A percentile compares a stretch with the other conserved stretches of the same genome.
These are phyloP conservation scores for Erodium moschatum DNA, from an alignment of 441 rosid genomes.

Conservation along the genomic window DNA sequence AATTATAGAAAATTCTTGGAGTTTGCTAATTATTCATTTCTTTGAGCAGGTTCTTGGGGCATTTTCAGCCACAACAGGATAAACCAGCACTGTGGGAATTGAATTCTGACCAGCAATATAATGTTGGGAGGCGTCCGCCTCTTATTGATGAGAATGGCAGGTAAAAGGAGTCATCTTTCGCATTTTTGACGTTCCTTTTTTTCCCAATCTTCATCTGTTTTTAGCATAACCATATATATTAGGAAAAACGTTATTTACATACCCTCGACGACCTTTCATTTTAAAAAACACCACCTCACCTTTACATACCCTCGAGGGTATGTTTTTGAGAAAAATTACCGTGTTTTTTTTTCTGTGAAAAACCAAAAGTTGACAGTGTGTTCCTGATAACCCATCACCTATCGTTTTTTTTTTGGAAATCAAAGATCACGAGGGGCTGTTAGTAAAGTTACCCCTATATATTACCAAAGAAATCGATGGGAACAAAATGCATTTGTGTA, in stretches of 20 bases:
- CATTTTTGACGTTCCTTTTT: neutral
- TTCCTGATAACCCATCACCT: too few relatives aligned
- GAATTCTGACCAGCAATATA: constrained; percentile 72
- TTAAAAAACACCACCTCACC: too few relatives aligned
- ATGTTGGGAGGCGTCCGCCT: constrained; percentile 35
- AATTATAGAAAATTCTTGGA: neutral
- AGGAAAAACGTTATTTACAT: too few relatives aligned
- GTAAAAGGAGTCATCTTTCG: constrained; percentile 26
- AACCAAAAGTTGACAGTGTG: too few relatives aligned
- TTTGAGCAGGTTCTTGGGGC: constrained; percentile 73
- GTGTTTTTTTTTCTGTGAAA: too few relatives aligned
- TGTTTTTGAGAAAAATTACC: too few relatives aligned
- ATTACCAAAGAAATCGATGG: too few relatives aligned
- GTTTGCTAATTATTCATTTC: neutral
- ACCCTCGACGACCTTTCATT: too few relatives aligned
- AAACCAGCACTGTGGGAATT: constrained; percentile 86
- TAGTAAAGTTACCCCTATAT: too few relatives aligned
- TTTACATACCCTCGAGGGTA: too few relatives aligned
- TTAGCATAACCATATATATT: neutral
- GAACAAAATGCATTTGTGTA: neutral
- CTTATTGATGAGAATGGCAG: constrained; percentile 37
- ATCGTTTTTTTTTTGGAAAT: too few relatives aligned
- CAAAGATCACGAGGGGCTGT: too few relatives aligned
- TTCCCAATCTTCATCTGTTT: neutral
- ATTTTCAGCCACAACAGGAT: constrained; percentile 77